Base-by-base conservation (phyloP, 116 monocot genomes). In the Phalaenopsis hybrid region DNA sequence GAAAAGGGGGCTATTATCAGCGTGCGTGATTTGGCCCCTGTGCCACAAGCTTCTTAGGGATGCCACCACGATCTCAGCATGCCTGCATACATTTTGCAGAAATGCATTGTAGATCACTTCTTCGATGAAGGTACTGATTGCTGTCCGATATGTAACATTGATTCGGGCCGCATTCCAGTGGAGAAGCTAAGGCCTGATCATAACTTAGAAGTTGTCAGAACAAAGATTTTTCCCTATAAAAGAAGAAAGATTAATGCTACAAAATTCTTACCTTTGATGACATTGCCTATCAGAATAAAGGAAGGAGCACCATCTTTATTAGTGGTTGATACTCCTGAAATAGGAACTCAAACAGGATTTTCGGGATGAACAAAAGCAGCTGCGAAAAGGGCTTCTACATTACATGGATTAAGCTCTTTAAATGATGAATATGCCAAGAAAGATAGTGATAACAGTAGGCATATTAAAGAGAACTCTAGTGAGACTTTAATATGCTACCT, bases 21-120 rank as follows among this genome's bases (percentile, higher is more conserved):
- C 87, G 79, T 88, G 90, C 86, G 65, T 94, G 85, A 91, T 91
- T 79, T 94, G 94, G 81, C 90, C 88, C 50, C 86, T 96, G 82
- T 93, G 96, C 86, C 65, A 86, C 70, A 88, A 86, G 87, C 94
- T 96, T 50, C 84, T 94, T 82, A 68, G 80, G 34, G 93, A 96
- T 80, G 93, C 96, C 85, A 93, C 93, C 89, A 88, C 96, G 86
- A 94, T 96, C 65, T 89, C 89, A 84, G 94, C 92, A 85, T 96
- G 96, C 91, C 91, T 94, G 81, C 96, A 94, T 78, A 90, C 94
- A 15, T 96, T 94, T 96, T 89, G 86, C 83, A 86, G 86, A 89
- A 86, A 74, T 89, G 89, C 50, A 89, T 89, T 65, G 75, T 82
- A 31, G 80, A 86, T 59, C 84, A 89, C 59, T 75, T 89, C 18